These are phyloP conservation scores for Russula griseocarnosa DNA, from an alignment of 768 basidiomycete species.

Conservation along the genomic window DNA sequence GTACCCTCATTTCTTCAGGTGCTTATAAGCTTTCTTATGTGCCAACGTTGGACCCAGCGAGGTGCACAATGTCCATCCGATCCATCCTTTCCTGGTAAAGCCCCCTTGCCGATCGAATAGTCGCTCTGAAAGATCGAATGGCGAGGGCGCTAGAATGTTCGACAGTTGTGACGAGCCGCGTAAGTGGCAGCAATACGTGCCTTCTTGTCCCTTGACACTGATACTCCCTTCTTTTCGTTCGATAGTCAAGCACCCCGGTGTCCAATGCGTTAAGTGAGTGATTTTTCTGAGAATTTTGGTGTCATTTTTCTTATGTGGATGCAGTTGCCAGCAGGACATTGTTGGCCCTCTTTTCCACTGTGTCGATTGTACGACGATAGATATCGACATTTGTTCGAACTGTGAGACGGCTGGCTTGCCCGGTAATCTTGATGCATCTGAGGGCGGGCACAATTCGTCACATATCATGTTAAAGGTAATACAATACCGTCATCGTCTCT, in stretches of 20 bases:
- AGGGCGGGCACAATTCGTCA: slow-evolving; percentile 75
- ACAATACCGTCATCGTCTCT: neutral
- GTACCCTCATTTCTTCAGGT: slow-evolving; percentile 21
- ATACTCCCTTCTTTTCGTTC: neutral
- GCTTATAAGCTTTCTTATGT: slow-evolving; percentile 6
- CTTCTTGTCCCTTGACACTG: slow-evolving; percentile 8
- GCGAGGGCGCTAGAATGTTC: slow-evolving; percentile 26
- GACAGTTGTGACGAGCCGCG: slow-evolving; percentile 24
- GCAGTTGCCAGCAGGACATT: slow-evolving; percentile 83
- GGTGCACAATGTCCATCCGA: slow-evolving; percentile 89
- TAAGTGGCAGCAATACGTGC: slow-evolving; percentile 3
- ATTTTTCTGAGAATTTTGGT: neutral
- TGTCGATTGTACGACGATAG: slow-evolving; percentile 55
- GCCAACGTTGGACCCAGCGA: slow-evolving; percentile 45
- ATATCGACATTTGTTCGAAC: slow-evolving; percentile 77
- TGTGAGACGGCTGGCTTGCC: slow-evolving; percentile 85
- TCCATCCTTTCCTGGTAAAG: slow-evolving; percentile 79
- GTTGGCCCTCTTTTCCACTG: slow-evolving; percentile 92
- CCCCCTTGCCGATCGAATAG: slow-evolving; percentile 38
- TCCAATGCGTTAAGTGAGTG: slow-evolving; percentile 27
- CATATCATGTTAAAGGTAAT: slow-evolving; percentile 92
- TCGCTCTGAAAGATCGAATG: slow-evolving; percentile 38
- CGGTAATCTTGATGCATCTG: slow-evolving; percentile 71
- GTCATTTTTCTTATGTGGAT: neutral
- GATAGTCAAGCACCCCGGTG: slow-evolving; percentile 27